Evolutionary conservation across 768 basidiomycete genomes (phyloP), one percentile per base, ranked within the genome.

Genomic region (Phlegmacium glaucopus): DNA sequence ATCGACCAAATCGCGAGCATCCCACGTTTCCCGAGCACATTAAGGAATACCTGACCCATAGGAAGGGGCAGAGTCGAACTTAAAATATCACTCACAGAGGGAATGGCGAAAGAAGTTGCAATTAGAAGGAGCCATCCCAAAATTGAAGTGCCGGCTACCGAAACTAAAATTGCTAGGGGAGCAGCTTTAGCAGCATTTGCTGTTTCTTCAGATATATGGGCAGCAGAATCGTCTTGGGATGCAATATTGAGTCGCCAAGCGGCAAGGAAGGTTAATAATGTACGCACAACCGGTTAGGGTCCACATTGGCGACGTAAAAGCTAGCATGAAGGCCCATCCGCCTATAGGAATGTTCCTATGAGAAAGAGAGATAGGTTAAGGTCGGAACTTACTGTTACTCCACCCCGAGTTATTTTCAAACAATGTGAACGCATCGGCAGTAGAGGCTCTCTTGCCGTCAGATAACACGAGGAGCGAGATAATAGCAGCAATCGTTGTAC

Each of bases 301-400:
- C 85, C 85, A 87, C 86, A 87, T 87, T 0, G 85, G 82, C 1
- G 86, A 71, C 0, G 84, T 85, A 58, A 88, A 87, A 0, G 86
- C 74, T 38, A 87, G 60, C 51, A 87, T 69, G 61, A 87, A 87
- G 1, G 85, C 83, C 85, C 85, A 87, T 11, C 80, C 82, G 62
- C 74, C 85, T 87, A 54, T n/a, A 22, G 13, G n/a, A 15, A 39
- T 60, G 6, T 29, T 48, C 12, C 46, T 17, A 18, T 12, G 34
- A 42, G 18, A 0, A 15, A 29, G 44, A 22, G 10, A 34, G 13
- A 18, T 28, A 39, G 42, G 4, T 30, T 29, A 17, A 39, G 43
- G 4, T 16, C 3, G 38, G 11, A 44, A 61, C 76, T 53, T 58
- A 86, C 85, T 69, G 49, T 78, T 78, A 4, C 65, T 48, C 85